Evolutionary conservation across 129 eudicot genomes (phyloP).

Genomic region (Escallonia rubra): DNA sequence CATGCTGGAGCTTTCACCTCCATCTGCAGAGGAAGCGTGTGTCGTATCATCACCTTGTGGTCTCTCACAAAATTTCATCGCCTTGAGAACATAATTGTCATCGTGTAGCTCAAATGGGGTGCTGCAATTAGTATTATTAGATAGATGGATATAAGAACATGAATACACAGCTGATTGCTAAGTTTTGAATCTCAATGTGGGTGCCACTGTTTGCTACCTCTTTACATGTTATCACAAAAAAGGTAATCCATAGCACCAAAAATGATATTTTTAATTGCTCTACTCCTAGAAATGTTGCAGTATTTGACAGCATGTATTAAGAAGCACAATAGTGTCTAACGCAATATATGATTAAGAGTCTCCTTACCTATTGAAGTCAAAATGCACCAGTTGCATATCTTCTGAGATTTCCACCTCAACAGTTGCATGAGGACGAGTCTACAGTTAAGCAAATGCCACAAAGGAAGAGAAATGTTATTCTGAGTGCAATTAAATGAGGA

Average conservation of each 20-base stretch:
- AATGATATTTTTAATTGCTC: not conserved
- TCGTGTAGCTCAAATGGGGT: constrained; percentile 72
- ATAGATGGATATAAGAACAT: not conserved
- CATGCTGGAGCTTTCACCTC: constrained; percentile 64
- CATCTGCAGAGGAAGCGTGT: constrained; percentile 17
- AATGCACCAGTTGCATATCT: constrained; percentile 93
- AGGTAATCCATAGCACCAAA: too few species aligned
- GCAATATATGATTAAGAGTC: not conserved
- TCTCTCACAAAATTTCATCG: constrained; percentile 53
- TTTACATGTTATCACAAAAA: too few species aligned
- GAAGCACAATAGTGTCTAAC: too few species aligned
- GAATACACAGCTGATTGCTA: too few species aligned
- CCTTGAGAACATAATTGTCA: constrained; percentile 64
- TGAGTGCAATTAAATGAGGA: constrained; percentile 4
- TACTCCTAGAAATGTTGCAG: not conserved
- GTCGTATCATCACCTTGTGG: constrained; percentile 28
- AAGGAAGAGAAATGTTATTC: constrained; percentile 3
- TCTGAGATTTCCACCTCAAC: constrained; percentile 92
- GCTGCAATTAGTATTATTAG: constrained; percentile 30
- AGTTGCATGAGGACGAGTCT: constrained; percentile 92
- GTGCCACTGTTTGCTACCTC: not conserved
- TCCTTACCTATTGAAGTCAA: constrained; percentile 78
- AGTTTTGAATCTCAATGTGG: too few species aligned
- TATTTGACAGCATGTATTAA: too few species aligned
- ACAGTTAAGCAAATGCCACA: constrained; percentile 14